phyloP scores from a whole-genome alignment of 306 rosid species.

The Carpinus viminea region DNA sequence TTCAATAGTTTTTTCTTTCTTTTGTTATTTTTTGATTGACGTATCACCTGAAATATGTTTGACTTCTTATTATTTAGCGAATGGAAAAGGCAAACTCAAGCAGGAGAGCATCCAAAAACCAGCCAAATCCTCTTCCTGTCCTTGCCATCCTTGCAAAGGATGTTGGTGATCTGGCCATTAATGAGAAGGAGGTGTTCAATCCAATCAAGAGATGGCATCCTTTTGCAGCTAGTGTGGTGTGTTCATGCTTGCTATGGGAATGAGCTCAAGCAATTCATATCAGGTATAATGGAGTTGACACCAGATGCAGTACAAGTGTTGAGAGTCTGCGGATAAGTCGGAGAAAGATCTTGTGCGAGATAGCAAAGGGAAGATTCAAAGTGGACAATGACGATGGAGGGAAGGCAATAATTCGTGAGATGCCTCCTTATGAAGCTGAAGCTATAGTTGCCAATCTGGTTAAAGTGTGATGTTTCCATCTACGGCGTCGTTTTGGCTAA shows the following conservation, averaged over 20 bases:
- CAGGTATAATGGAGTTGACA: slow-evolving; percentile 80
- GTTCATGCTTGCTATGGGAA: slow-evolving; percentile 88
- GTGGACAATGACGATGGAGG: slow-evolving; percentile 98
- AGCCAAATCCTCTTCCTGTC: slow-evolving; percentile 82
- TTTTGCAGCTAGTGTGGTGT: slow-evolving; percentile 91
- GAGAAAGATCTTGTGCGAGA: slow-evolving; percentile 96
- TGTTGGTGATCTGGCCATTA: slow-evolving; percentile 80
- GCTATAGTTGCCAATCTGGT: slow-evolving; percentile 90
- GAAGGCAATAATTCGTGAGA: slow-evolving; percentile 96
- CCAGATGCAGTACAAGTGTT: slow-evolving; percentile 95
- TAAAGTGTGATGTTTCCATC: too few species aligned
- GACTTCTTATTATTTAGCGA: slow-evolving; percentile 49
- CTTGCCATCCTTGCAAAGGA: slow-evolving; percentile 95
- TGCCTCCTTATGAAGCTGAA: slow-evolving; percentile 98
- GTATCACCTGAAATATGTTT: slow-evolving; percentile 36
- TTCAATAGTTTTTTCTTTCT: neutral
- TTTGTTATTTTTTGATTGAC: neutral
- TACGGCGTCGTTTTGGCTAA: too few species aligned
- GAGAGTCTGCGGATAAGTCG: slow-evolving; percentile 93
- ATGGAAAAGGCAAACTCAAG: slow-evolving; percentile 98
- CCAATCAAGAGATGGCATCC: slow-evolving; percentile 98
- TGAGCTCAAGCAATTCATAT: slow-evolving; percentile 84
- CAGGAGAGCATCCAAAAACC: slow-evolving; percentile 92
- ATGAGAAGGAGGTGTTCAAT: slow-evolving; percentile 84
- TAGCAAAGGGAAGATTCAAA: slow-evolving; percentile 94